Conservation (phyloP, 192 early-diverging fungal genomes). For the Podila epigama region DNA sequence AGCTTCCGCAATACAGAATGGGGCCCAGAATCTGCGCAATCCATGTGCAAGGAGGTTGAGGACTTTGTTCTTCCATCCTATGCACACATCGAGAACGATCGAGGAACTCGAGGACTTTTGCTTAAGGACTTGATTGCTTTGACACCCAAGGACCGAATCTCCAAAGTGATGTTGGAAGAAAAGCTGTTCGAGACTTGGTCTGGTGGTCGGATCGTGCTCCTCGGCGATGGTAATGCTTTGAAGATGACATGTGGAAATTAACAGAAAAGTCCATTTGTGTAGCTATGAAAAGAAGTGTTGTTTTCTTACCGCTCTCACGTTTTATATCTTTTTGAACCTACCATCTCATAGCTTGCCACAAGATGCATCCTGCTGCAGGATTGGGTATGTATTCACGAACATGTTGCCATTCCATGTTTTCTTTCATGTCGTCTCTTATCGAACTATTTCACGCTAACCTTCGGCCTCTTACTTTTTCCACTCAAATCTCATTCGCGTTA, state of each 20-base stretch:
- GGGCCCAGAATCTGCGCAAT: not conserved
- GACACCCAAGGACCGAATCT: not conserved
- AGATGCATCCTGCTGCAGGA: not conserved
- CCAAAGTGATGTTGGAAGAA: conserved; percentile 2
- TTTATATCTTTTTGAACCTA: too few species aligned
- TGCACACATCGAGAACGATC: not conserved
- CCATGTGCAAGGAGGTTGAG: not conserved
- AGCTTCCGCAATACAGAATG: conserved; percentile 1
- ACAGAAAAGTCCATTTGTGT: not conserved
- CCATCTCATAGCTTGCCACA: not conserved
- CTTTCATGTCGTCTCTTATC: not conserved
- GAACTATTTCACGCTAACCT: not conserved
- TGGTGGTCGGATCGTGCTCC: not conserved
- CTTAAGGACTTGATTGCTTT: not conserved
- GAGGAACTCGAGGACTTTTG: not conserved
- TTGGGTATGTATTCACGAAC: not conserved
- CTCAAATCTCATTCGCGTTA: not conserved
- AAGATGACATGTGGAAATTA: not conserved
- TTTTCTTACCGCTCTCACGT: too few species aligned
- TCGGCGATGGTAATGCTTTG: conserved; percentile 7
- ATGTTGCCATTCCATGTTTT: not conserved
- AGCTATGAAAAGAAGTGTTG: not conserved
- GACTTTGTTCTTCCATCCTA: not conserved
- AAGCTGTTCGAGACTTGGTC: not conserved
- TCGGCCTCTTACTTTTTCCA: not conserved